Percentiles rank a stretch among this genome's conserved stretches.
phyloP scores from a whole-genome alignment of 1,284 basidiomycete species.

The Cryptococcus floricola region DNA sequence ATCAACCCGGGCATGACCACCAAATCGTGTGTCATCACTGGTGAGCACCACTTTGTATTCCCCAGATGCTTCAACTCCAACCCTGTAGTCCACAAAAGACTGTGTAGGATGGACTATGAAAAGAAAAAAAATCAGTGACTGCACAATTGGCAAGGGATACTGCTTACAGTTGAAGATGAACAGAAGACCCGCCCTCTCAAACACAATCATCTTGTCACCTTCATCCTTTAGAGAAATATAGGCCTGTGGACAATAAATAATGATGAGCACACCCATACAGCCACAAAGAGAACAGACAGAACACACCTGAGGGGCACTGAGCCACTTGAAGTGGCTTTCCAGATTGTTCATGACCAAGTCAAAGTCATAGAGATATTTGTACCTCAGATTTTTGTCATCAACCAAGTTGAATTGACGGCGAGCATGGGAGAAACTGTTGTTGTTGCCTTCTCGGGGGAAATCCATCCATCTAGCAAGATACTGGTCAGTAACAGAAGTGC shows the following conservation, averaged over 20 bases:
- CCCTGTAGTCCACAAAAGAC: conserved; percentile 87
- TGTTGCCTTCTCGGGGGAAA: conserved; percentile 92
- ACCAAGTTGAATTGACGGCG: conserved; percentile 93
- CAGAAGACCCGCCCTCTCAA: conserved; percentile 83
- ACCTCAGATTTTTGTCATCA: conserved; percentile 78
- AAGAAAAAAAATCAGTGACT: background rate
- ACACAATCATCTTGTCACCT: conserved; percentile 84
- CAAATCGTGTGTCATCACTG: conserved; percentile 81
- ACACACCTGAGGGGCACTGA: conserved; percentile 70
- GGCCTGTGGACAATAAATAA: conserved; percentile 54
- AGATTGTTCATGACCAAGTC: conserved; percentile 88
- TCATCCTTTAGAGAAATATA: conserved; percentile 93
- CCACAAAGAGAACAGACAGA: background rate
- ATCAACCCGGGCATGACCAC: conserved; percentile 80
- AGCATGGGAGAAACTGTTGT: conserved; percentile 92
- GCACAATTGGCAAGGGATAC: background rate
- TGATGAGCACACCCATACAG: no score
- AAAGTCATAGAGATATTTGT: conserved; percentile 89
- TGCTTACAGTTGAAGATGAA: conserved; percentile 84
- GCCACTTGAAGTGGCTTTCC: conserved; percentile 78
- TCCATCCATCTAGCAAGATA: conserved; percentile 76
- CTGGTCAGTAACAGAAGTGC: background rate
- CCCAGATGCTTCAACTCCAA: conserved; percentile 83
- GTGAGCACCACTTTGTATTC: conserved; percentile 77
- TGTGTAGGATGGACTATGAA: conserved; percentile 67